Evolutionary conservation across 371 early-diverging fungal genomes (phyloP).

Genomic region (Batkoa obscura): DNA sequence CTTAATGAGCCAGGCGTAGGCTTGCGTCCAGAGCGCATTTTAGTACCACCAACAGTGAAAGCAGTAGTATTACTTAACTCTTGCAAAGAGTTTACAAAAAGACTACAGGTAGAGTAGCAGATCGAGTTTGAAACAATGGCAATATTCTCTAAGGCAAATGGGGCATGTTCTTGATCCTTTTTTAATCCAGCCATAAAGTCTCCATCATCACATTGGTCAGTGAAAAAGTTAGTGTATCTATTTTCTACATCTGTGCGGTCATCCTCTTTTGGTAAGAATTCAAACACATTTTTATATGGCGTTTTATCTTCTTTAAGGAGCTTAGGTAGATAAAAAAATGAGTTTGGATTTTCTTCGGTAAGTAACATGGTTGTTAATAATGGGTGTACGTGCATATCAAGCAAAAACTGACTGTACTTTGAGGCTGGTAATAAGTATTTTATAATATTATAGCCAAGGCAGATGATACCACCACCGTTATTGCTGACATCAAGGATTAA

Average conservation of each 20-base stretch:
- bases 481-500: conserved; percentile 14
- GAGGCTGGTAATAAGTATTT: conserved; percentile 12
- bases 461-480: conserved; percentile 16
- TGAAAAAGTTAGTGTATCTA: background rate
- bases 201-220: background rate
- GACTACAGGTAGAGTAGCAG: conserved; percentile 1
- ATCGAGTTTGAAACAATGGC: background rate
- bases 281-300: background rate
- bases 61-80: background rate
- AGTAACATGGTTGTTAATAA: background rate
- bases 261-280: background rate
- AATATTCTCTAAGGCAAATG: background rate
- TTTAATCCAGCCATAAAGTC: background rate
- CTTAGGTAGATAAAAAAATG: background rate
- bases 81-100: background rate
- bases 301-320: background rate
- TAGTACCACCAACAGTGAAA: background rate
- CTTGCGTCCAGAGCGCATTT: background rate
- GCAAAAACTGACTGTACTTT: background rate
- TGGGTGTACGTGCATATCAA: conserved; percentile 1
- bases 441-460: conserved; percentile 15
- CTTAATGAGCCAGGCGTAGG: background rate
- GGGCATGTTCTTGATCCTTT: background rate
- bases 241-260: background rate
- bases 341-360: background rate